phyloP scores from a whole-genome alignment of 768 basidiomycete genomes.

The Mycena galericulata region DNA sequence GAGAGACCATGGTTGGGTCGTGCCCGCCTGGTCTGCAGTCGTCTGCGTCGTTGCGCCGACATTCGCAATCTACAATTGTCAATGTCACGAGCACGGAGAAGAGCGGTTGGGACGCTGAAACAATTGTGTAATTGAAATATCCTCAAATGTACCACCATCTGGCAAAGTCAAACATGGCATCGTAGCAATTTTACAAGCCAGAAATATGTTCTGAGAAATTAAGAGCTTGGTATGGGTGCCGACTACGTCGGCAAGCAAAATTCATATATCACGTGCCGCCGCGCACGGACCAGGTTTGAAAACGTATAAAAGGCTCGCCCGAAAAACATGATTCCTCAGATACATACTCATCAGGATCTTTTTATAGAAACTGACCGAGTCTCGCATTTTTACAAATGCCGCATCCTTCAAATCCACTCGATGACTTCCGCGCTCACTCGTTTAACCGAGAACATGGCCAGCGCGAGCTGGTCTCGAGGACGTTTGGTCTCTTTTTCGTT shows the following conservation, averaged over 20 bases:
- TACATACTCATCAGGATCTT: too few relatives aligned
- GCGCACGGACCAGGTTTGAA: conserved; percentile 40
- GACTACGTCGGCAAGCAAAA: too few relatives aligned
- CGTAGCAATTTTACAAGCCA: too few relatives aligned
- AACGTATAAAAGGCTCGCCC: conserved; percentile 42
- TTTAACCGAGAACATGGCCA: conserved; percentile 74
- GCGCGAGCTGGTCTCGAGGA: conserved; percentile 64
- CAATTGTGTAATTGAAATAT: conserved; percentile 13
- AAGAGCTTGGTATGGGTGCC: too few relatives aligned
- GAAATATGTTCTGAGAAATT: neutral
- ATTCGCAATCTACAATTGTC: neutral
- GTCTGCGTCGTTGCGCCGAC: neutral
- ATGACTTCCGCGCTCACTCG: conserved; percentile 75
- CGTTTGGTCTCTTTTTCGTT: conserved; percentile 61
- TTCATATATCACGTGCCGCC: neutral
- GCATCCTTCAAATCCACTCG: conserved; percentile 72
- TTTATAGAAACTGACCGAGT: too few relatives aligned
- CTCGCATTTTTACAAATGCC: conserved; percentile 67
- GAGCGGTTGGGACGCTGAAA: conserved; percentile 20
- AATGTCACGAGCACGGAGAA: neutral
- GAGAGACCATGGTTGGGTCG: neutral
- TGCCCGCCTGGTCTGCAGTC: neutral
- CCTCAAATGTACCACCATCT: too few relatives aligned
- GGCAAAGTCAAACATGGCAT: too few relatives aligned
- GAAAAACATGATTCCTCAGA: conserved; percentile 45